phyloP scores from a whole-genome alignment of 225 moss, liverwort and hornwort genomes.

The Sphagnum tenellum region DNA sequence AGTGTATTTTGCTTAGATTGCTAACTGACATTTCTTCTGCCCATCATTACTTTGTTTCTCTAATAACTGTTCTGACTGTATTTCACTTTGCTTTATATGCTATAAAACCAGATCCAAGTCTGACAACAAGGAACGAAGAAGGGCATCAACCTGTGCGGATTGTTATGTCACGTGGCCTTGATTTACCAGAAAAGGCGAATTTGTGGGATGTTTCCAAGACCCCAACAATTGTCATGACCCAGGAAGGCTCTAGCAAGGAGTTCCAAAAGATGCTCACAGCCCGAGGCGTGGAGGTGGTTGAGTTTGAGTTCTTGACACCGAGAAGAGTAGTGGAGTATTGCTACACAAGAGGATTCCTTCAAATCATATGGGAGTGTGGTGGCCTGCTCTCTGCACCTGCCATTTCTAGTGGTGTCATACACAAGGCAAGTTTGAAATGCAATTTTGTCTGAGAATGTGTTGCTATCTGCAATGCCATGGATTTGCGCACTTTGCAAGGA shows the following conservation, averaged over 20 bases:
- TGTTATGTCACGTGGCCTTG: slow-evolving; percentile 76
- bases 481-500: too few relatives aligned
- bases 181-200: slow-evolving; percentile 66
- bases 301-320: slow-evolving; percentile 77
- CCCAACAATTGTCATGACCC: slow-evolving; percentile 88
- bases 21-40: too few relatives aligned
- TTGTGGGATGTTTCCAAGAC: slow-evolving; percentile 74
- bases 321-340: slow-evolving; percentile 88
- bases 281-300: slow-evolving; percentile 81
- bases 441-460: not conserved
- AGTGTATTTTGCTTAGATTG: too few relatives aligned
- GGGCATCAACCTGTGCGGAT: slow-evolving; percentile 90
- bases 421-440: slow-evolving; percentile 29
- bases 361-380: slow-evolving; percentile 94
- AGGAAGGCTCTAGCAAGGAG: slow-evolving; percentile 60
- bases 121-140: slow-evolving; percentile 63
- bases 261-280: slow-evolving; percentile 57
- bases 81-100: not conserved
- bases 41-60: too few relatives aligned
- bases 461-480: not conserved
- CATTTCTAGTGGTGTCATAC: slow-evolving; percentile 70
- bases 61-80: too few relatives aligned
- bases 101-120: slow-evolving; percentile 48
- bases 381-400: slow-evolving; percentile 87
- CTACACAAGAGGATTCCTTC: slow-evolving; percentile 70